Percentiles rank a stretch among this genome's conserved stretches.
Conservation (phyloP, 345 rosid genomes). For the Angophora floribunda region DNA sequence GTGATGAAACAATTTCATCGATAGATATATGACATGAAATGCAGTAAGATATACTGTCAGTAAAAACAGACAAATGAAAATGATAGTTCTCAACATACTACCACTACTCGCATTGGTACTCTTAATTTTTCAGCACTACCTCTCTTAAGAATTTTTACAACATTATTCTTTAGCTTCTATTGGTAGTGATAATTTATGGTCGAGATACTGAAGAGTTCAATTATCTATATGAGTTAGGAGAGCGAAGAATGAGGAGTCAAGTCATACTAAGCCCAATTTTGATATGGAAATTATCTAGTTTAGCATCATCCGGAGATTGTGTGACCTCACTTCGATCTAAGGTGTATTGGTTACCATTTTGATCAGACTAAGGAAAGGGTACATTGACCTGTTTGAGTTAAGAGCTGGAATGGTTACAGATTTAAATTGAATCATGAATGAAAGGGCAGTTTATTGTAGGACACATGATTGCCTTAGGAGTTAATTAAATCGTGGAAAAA, state of each 20-base stretch:
- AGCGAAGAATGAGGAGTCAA: not conserved
- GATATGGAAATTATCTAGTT: too few relatives aligned
- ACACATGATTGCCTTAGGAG: not conserved
- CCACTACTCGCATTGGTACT: not conserved
- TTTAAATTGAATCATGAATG: not conserved
- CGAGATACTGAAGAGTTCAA: not conserved
- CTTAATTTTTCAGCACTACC: not conserved
- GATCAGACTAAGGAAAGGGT: not conserved
- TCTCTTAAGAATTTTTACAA: not conserved
- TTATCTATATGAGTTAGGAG: not conserved
- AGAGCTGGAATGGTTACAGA: not conserved
- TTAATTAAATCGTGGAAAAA: not conserved
- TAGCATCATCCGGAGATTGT: fast-evolving
- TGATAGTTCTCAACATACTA: not conserved
- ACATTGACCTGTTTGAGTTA: fast-evolving
- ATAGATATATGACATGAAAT: not conserved
- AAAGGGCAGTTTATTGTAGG: fast-evolving
- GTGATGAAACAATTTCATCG: not conserved
- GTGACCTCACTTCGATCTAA: too few relatives aligned
- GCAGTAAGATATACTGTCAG: not conserved
- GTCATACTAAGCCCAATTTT: not conserved
- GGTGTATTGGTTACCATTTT: not conserved
- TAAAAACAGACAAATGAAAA: not conserved
- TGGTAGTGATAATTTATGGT: not conserved
- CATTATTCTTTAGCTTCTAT: not conserved